phyloP scores from a whole-genome alignment of 2,329 filamentous ascomycete species.

The Cephalotrichum gorgonifer region DNA sequence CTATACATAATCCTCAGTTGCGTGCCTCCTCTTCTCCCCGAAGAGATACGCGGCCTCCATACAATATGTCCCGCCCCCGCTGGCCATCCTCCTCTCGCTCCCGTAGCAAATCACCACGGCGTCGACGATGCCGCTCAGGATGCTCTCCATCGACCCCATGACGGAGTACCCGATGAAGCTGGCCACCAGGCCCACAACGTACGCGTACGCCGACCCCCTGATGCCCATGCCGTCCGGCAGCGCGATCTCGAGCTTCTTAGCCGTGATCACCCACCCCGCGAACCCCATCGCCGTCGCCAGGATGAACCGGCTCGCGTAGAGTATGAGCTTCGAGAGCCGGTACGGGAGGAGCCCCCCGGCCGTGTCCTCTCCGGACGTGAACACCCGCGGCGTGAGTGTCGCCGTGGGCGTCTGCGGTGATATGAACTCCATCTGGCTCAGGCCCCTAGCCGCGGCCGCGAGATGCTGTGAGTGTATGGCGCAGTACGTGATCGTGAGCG shows the following conservation, averaged over 20 bases:
- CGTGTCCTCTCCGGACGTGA: slow-evolving; percentile 29
- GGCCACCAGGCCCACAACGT: slow-evolving; percentile 84
- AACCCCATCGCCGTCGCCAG: slow-evolving; percentile 87
- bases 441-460: slow-evolving; percentile 62
- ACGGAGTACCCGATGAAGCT: slow-evolving; percentile 93
- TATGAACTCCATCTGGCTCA: slow-evolving; percentile 76
- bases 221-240: slow-evolving; percentile 42
- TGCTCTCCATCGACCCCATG: slow-evolving; percentile 80
- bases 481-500: slow-evolving; percentile 82
- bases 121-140: slow-evolving; percentile 78
- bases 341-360: slow-evolving; percentile 65
- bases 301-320: slow-evolving; percentile 83
- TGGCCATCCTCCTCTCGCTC: slow-evolving; percentile 66
- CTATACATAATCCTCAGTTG: slow-evolving; percentile 4
- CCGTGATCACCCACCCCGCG: slow-evolving; percentile 92
- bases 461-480: slow-evolving; percentile 88
- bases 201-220: slow-evolving; percentile 83
- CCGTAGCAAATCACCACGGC: slow-evolving; percentile 89
- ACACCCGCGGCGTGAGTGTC: slow-evolving; percentile 49
- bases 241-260: slow-evolving; percentile 60
- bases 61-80: slow-evolving; percentile 68
- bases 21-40: slow-evolving; percentile 43
- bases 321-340: slow-evolving; percentile 77
- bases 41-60: slow-evolving; percentile 85
- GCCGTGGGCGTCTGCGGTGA: slow-evolving; percentile 64